phyloP scores from a whole-genome alignment of 202 grass and related monocot genomes.

The Digitaria exilis region DNA sequence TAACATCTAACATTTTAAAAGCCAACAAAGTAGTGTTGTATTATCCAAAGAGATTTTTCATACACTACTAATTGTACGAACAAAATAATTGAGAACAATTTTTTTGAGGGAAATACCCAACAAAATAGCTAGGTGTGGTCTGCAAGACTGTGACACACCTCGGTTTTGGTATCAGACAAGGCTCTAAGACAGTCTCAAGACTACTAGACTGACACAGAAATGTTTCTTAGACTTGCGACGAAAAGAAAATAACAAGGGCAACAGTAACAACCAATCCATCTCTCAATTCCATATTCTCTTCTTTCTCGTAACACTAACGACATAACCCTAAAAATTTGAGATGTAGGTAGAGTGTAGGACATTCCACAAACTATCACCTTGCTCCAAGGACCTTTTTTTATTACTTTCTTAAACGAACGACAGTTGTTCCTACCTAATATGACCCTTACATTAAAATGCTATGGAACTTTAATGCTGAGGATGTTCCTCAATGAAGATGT shows the following conservation, averaged over 20 bases:
- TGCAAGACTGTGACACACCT: not conserved
- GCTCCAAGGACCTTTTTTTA: not conserved
- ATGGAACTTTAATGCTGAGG: not conserved
- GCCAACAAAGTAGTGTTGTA: not conserved
- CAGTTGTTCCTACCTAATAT: slow-evolving; percentile 11
- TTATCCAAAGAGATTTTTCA: not conserved
- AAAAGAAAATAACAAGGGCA: not conserved
- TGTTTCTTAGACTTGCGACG: not conserved
- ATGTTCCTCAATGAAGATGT: slow-evolving; percentile 4
- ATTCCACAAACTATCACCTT: slow-evolving; percentile 4
- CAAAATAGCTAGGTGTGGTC: not conserved
- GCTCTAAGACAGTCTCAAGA: not conserved
- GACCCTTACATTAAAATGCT: slow-evolving; percentile 5
- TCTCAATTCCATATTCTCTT: not conserved
- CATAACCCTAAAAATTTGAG: not conserved
- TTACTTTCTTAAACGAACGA: not conserved
- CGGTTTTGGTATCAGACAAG: not conserved
- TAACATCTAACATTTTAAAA: slow-evolving; percentile 26
- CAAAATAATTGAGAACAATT: not conserved
- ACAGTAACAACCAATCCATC: slow-evolving; percentile 7
- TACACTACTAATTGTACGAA: slow-evolving; percentile 23
- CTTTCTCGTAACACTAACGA: not conserved
- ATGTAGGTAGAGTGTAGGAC: not conserved
- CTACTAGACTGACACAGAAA: not conserved
- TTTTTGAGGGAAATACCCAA: slow-evolving; percentile 5